phyloP scores from a whole-genome alignment of 768 basidiomycete genomes.

The Neoboletus subvelutipes region DNA sequence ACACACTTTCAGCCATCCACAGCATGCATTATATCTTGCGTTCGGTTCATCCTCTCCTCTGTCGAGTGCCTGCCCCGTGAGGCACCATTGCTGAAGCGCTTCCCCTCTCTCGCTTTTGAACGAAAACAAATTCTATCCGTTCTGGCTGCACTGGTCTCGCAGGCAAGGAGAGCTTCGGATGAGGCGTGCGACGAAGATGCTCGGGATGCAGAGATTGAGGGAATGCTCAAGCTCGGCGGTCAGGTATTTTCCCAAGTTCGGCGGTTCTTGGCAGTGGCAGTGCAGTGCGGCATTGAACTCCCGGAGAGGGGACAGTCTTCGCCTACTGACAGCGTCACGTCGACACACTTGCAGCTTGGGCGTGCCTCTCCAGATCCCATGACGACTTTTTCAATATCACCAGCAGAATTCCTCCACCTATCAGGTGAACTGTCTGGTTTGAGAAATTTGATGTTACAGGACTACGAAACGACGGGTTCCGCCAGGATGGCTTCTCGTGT shows the following conservation, averaged over 20 bases:
- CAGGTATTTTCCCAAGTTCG: constrained; percentile 81
- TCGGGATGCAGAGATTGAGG: constrained; percentile 58
- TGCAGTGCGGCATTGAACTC: constrained; percentile 71
- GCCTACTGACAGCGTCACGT: constrained; percentile 19
- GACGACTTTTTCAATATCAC: constrained; percentile 11
- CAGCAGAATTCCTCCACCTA: constrained; percentile 3
- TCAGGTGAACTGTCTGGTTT: constrained; percentile 27
- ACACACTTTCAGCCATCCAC: constrained; percentile 92
- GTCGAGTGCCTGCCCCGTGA: constrained; percentile 86
- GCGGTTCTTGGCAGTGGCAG: constrained; percentile 73
- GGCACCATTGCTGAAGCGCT: constrained; percentile 64
- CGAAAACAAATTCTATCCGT: constrained; percentile 80
- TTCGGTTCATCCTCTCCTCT: constrained; percentile 80
- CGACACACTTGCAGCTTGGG: constrained; percentile 17
- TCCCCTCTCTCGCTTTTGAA: constrained; percentile 67
- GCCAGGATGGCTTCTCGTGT: constrained; percentile 41
- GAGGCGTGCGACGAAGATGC: constrained; percentile 44
- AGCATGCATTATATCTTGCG: constrained; percentile 91
- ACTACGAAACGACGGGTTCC: constrained; percentile 18
- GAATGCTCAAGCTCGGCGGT: constrained; percentile 78
- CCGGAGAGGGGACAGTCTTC: constrained; percentile 47
- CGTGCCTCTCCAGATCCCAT: constrained; percentile 17
- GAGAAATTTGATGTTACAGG: constrained; percentile 31
- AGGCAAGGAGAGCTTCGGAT: constrained; percentile 66
- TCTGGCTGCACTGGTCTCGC: constrained; percentile 79